These are phyloP conservation scores for Aspergillus felis DNA, from an alignment of 2,329 filamentous ascomycete species.

Conservation along the genomic window DNA sequence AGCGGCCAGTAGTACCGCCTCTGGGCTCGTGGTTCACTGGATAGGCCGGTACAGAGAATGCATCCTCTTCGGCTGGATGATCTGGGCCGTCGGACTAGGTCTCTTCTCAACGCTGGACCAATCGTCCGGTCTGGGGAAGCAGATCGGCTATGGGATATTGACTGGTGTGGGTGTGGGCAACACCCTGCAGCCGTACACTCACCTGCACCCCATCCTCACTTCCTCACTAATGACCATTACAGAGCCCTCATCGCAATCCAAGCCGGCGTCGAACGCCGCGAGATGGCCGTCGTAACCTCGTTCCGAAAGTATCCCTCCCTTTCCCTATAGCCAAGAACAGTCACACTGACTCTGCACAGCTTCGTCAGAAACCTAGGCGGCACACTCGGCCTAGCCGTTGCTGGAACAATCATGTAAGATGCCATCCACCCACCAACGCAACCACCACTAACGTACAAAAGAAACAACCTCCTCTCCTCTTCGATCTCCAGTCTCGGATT, in stretches of 20 bases:
- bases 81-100: constrained; percentile 52
- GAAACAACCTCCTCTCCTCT: constrained; percentile 28
- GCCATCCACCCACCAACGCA: background rate
- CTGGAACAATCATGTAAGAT: constrained; percentile 39
- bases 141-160: constrained; percentile 53
- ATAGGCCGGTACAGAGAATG: constrained; percentile 51
- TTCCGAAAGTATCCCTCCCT: constrained; percentile 28
- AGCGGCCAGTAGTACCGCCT: constrained; percentile 49
- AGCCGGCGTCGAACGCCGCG: constrained; percentile 35
- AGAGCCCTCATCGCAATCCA: constrained; percentile 37
- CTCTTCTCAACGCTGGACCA: constrained; percentile 52
- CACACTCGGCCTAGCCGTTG: constrained; percentile 38
- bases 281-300: constrained; percentile 41
- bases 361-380: constrained; percentile 42
- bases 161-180: constrained; percentile 52
- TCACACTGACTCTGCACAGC: constrained; percentile 17
- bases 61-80: constrained; percentile 52
- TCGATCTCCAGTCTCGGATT: constrained; percentile 25
- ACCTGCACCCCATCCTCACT: background rate
- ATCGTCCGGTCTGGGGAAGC: constrained; percentile 48
- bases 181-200: constrained; percentile 45
- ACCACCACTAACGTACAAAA: constrained; percentile 4
- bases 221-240: background rate
- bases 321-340: background rate
- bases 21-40: constrained; percentile 52